A percentile compares a stretch with the other conserved stretches of the same genome.
Evolutionary conservation across 805 yeast species (phyloP).

Genomic region (Lachancea fermentati): DNA sequence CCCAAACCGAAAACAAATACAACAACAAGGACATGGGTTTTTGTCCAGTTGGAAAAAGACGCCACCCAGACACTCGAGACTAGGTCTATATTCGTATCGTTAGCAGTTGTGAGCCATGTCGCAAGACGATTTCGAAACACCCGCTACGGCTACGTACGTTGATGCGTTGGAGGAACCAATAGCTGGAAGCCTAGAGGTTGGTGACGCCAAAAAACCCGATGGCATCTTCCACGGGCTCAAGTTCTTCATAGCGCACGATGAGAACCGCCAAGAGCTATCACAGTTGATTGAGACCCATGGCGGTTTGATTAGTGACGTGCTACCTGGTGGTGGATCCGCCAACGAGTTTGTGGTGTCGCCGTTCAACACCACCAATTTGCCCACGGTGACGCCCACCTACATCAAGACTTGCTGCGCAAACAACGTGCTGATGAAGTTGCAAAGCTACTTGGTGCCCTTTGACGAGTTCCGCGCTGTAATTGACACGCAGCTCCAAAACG

Average conservation of each 20-base stretch:
- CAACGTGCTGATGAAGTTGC: conserved; percentile 16
- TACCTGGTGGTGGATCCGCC: conserved; percentile 17
- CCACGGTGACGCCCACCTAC: conserved; percentile 30
- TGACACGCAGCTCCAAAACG: conserved; percentile 20
- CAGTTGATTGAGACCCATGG: conserved; percentile 20
- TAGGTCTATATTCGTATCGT: background rate
- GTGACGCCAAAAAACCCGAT: background rate
- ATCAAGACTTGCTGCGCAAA: conserved; percentile 25
- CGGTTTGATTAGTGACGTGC: conserved; percentile 19
- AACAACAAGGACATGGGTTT: conserved; percentile 4
- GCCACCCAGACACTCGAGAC: conserved; percentile 6
- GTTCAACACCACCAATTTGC: conserved; percentile 24
- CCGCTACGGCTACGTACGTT: conserved; percentile 21
- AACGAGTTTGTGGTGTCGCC: conserved; percentile 27
- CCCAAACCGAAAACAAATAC: conserved; percentile 1
- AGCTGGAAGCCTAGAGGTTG: background rate
- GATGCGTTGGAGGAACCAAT: conserved; percentile 15
- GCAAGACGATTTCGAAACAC: conserved; percentile 23
- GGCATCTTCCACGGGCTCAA: conserved; percentile 3
- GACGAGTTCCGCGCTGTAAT: conserved; percentile 24
- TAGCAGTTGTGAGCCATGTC: conserved; percentile 5
- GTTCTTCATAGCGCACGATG: conserved; percentile 8
- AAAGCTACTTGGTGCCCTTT: conserved; percentile 27
- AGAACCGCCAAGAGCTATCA: conserved; percentile 10
- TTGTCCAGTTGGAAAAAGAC: background rate